Conservation (phyloP, 2,329 filamentous ascomycete genomes). For the Scedosporium dehoogii region DNA sequence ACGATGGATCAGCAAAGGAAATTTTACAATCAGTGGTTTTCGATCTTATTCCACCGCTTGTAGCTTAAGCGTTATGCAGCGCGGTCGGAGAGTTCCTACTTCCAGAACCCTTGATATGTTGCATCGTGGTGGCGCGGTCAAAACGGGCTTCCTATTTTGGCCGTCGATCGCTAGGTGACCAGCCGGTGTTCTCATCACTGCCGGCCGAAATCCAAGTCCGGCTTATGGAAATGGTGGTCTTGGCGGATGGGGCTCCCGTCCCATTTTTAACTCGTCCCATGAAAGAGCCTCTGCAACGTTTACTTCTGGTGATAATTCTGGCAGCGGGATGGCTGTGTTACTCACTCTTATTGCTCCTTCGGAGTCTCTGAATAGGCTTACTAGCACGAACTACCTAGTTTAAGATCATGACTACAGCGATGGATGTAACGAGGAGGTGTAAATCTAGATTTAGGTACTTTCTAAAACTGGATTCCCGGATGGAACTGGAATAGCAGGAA, state of each 20-base stretch:
- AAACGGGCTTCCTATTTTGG: too few relatives aligned
- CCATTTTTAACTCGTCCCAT: background rate
- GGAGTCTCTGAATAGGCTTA: background rate
- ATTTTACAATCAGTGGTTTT: too few relatives aligned
- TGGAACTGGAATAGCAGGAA: background rate
- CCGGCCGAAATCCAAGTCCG: background rate
- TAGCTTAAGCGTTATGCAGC: too few relatives aligned
- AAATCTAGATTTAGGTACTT: background rate
- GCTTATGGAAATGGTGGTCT: background rate
- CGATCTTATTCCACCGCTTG: too few relatives aligned
- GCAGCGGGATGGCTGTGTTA: background rate
- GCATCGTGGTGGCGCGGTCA: background rate
- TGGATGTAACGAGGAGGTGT: background rate
- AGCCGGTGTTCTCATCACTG: background rate
- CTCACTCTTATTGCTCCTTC: background rate
- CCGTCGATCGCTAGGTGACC: background rate
- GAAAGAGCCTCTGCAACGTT: background rate
- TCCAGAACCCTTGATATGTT: too few relatives aligned
- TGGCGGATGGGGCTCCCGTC: background rate
- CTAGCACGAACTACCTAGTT: too few relatives aligned
- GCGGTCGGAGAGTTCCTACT: too few relatives aligned
- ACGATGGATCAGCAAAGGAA: too few relatives aligned
- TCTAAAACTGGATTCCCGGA: background rate
- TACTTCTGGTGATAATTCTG: background rate
- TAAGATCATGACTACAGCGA: too few relatives aligned